These are phyloP conservation scores for Cystobasidium onofrii DNA, from an alignment of 768 basidiomycete genomes.

Conservation along the genomic window DNA sequence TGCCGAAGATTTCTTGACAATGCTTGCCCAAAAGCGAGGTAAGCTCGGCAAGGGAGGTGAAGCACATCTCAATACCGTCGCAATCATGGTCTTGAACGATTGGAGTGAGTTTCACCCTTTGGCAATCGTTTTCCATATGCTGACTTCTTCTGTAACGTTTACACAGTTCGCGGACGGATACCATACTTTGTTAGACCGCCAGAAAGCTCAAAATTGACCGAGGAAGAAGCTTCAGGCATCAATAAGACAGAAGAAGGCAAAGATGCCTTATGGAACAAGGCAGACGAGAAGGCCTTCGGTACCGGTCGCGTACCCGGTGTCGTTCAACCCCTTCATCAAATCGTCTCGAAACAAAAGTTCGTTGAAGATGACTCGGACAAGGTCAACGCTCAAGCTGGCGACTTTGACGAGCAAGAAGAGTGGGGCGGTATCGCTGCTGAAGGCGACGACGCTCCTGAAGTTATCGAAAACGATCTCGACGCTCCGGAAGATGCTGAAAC, in stretches of 20 bases:
- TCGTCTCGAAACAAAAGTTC: slow-evolving; percentile 41
- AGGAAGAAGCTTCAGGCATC: slow-evolving; percentile 39
- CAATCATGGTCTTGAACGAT: slow-evolving; percentile 83
- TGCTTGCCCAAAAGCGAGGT: slow-evolving; percentile 81
- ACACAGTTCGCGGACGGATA: slow-evolving; percentile 95
- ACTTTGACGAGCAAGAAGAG: slow-evolving; percentile 36
- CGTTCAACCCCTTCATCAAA: slow-evolving; percentile 44
- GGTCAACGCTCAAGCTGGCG: slow-evolving; percentile 25
- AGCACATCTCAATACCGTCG: slow-evolving; percentile 80
- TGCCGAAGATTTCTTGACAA: slow-evolving; percentile 66
- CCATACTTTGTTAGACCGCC: slow-evolving; percentile 93
- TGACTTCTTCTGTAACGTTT: slow-evolving; percentile 3
- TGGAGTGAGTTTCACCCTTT: slow-evolving; percentile 29
- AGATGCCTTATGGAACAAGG: slow-evolving; percentile 37
- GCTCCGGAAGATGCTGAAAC: slow-evolving; percentile 40
- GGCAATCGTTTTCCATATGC: not conserved
- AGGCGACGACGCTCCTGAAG: slow-evolving; percentile 47
- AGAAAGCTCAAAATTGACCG: slow-evolving; percentile 55
- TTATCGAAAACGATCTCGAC: slow-evolving; percentile 84
- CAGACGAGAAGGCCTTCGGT: slow-evolving; percentile 47
- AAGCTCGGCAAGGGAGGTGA: slow-evolving; percentile 89
- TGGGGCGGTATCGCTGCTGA: slow-evolving; percentile 44
- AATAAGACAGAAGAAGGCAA: slow-evolving; percentile 30
- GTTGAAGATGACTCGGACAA: slow-evolving; percentile 38
- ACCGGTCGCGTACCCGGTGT: slow-evolving; percentile 39